Conservation (phyloP, 2,329 filamentous ascomycete species). For the Aquanectria penicillioides region DNA sequence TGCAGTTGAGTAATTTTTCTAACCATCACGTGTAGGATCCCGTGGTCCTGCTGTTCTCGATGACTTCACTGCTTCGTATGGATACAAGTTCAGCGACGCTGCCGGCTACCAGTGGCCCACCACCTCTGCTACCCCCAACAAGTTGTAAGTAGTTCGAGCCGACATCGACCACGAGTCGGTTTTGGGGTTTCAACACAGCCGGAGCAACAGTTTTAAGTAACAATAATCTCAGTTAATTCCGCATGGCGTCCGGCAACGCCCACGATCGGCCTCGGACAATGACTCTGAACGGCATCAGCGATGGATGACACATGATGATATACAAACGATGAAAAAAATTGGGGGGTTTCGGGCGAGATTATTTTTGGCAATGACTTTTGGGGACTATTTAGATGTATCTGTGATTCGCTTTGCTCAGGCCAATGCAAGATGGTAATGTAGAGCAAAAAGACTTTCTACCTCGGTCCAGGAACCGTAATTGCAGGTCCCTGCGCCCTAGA, state of each 20-base stretch:
- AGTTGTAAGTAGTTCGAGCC: constrained; percentile 71
- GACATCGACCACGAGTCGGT: constrained; percentile 23
- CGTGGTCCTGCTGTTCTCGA: constrained; percentile 96
- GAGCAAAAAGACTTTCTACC: constrained; percentile 29
- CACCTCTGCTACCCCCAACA: constrained; percentile 76
- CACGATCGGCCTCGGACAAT: constrained; percentile 35
- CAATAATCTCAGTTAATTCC: constrained; percentile 38
- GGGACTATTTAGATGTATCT: constrained; percentile 35
- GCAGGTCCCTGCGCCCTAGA: not conserved
- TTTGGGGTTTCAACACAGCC: constrained; percentile 15
- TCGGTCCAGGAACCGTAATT: constrained; percentile 25
- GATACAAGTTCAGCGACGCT: constrained; percentile 98
- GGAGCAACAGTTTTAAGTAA: constrained; percentile 30
- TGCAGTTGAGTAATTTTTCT: not conserved
- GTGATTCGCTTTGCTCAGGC: constrained; percentile 26
- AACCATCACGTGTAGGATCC: constrained; percentile 72
- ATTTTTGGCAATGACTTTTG: constrained; percentile 33
- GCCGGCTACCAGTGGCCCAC: constrained; percentile 96
- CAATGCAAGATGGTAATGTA: constrained; percentile 31
- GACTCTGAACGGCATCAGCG: constrained; percentile 25
- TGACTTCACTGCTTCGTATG: constrained; percentile 97
- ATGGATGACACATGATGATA: constrained; percentile 33
- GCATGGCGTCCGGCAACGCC: constrained; percentile 26
- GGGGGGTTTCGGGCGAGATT: constrained; percentile 33
- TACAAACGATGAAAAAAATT: constrained; percentile 31